Base-by-base conservation (phyloP, 2,329 filamentous ascomycete genomes). In the Stagonosporopsis cucurbitacearum region DNA sequence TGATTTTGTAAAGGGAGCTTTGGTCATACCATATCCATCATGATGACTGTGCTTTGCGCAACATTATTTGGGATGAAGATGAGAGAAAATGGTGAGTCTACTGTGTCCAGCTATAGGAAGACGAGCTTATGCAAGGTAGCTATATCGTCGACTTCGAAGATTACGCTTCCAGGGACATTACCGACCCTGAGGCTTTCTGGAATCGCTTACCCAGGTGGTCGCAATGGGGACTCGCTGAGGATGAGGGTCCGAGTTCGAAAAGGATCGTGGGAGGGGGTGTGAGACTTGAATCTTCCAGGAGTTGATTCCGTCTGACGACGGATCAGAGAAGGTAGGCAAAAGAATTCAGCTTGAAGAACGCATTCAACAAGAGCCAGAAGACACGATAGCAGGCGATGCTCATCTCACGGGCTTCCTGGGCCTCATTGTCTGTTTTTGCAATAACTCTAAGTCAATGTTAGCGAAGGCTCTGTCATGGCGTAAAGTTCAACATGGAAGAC, bases 31-130 rank as follows among this genome's bases (percentile, higher is more conserved):
- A 19, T 4, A 45, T 51, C 5, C 0, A 17, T 17, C 49, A 23
- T 4, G 2, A 15, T 3, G 41, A 45, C 33, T 32, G 17, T 28
- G 49, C 33, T 12, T 17, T 51, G 40, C 40, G 41, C 6, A 52
- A 45, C 19, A 17, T 52, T 4, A 32, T 52, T 23, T 52, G 49
- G 49, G 49, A 52, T 20, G 41, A 52, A n/a, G 7, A 15, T 4
- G 30, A n/a, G 9, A 20, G 13, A 8, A 52, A 39, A 7, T 52
- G 49, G 41, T 52, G 23, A 12, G 32, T 40, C 6, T 6, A 26
- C 2, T 2, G 26, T 3, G n/a, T 4, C 25, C 13, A 35, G 3
- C 12, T 35, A 35, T 7, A 4, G n/a, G n/a, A 12, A n/a, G n/a
- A 13, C 30, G 15, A 9, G 30, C 30, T 33, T 9, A 33, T 15